Base-by-base conservation (phyloP, 108 stramenopile species). In the Cylindrotheca closterium region DNA sequence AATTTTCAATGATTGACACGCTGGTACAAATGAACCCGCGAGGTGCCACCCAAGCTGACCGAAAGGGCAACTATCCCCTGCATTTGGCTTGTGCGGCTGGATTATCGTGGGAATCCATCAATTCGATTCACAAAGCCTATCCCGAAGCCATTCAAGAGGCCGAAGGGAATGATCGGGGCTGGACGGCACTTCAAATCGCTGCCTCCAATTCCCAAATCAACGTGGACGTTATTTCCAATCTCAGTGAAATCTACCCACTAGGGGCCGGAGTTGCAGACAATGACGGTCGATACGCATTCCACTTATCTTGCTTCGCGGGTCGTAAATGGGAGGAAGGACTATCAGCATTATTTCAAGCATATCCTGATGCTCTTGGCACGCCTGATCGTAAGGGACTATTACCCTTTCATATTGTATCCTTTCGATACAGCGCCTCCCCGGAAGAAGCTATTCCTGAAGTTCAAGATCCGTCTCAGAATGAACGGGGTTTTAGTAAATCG, bases 41-140 rank as follows among this genome's bases (percentile, higher is more conserved):
- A 27, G 82, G 65, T 22, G 77, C 79, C 0, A 68, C 79, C 4
- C 65, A 86, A 51, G 59, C 86, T 1, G 84, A 92, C 59, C 76
- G 83, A 15, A 58, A 78, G 26, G 88, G 91, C 19, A 83, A 72
- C 49, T 63, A 79, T 58, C 86, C 91, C 1, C 60, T 92, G 2
- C 91, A 92, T 60, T 50, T 86, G 27, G 86, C 82, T 26, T 89
- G 88, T 67, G 82, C 75, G 32, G 34, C 71, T 17, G 86, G 86
- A 4, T 79, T 83, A 26, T 58, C 55, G 15, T 89, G 91, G 91
- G 73, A 71, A 56, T 27, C 61, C 2, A 71, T 74, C 30, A 18
- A 61, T 8, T 49, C 47, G 23, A 79, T 85, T 22, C 67, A 74
- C 55, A 61, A 79, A 0, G 78, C 80, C n/a, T 67, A 61, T 65